Conservation (phyloP, 805 yeast genomes). For the Starmerella apis region DNA sequence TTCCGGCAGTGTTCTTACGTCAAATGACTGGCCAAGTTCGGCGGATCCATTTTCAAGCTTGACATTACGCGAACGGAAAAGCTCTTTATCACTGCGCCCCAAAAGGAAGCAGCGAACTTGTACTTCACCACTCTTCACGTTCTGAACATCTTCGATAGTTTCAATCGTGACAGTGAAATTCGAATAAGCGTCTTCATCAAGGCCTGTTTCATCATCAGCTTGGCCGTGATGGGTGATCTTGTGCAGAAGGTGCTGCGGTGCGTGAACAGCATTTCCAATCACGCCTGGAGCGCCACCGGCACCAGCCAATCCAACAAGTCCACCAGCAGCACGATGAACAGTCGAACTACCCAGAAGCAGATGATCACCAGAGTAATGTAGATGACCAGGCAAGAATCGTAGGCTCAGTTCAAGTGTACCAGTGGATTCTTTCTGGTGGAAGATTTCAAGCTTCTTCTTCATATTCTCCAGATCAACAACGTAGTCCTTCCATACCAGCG, state of each 20-base stretch:
- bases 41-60: conserved; percentile 42
- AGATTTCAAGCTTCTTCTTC: conserved; percentile 36
- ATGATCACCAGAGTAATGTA: conserved; percentile 30
- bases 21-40: conserved; percentile 35
- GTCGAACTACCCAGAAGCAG: conserved; percentile 21
- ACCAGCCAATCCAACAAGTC: conserved; percentile 20
- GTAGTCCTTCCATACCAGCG: conserved; percentile 42
- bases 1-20: conserved; percentile 57
- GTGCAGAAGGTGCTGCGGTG: conserved; percentile 35
- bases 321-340: conserved; percentile 24
- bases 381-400: conserved; percentile 60
- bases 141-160: conserved; percentile 23
- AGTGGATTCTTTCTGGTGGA: conserved; percentile 40
- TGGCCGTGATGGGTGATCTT: conserved; percentile 29
- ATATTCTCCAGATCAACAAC: conserved; percentile 41
- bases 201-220: conserved; percentile 10
- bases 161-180: conserved; percentile 20
- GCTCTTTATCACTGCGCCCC: conserved; percentile 41
- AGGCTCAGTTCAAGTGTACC: conserved; percentile 56
- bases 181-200: conserved; percentile 16
- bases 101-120: conserved; percentile 41
- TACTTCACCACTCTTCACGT: conserved; percentile 26
- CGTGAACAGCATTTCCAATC: conserved; percentile 35
- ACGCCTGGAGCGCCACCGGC: conserved; percentile 41
- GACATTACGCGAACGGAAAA: conserved; percentile 53